Conservation (phyloP, 2,329 filamentous ascomycete genomes). For the Paecilomyces sp. region DNA sequence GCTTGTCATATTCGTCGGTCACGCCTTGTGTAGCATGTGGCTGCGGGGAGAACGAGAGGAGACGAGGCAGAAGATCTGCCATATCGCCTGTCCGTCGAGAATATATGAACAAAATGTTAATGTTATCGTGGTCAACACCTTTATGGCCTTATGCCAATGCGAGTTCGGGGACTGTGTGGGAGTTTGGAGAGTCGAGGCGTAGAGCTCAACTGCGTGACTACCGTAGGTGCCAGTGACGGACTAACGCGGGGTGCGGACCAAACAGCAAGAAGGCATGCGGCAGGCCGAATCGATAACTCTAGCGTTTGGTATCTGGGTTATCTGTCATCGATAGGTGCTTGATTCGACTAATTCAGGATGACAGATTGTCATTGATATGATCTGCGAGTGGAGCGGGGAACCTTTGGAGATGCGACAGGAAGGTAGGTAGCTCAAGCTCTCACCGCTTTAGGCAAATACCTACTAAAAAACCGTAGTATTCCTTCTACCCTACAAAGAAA, state of each 20-base stretch:
- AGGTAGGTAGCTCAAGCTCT: neutral
- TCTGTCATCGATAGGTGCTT: neutral
- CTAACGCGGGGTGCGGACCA: neutral
- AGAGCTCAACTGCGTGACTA: neutral
- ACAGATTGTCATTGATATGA: neutral
- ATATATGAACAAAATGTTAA: neutral
- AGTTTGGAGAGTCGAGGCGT: neutral
- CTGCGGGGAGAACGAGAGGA: conserved; percentile 34
- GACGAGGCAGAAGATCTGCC: conserved; percentile 24
- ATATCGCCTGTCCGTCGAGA: conserved; percentile 7
- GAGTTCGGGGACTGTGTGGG: neutral
- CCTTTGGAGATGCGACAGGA: neutral
- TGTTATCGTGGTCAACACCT: neutral
- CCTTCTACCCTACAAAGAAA: neutral
- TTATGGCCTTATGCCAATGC: neutral
- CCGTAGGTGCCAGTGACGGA: neutral
- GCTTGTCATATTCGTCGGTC: conserved; percentile 38
- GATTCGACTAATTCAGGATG: neutral
- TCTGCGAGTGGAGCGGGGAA: neutral
- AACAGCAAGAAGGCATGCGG: neutral
- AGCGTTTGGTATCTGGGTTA: neutral
- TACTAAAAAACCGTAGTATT: neutral
- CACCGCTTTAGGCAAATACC: neutral
- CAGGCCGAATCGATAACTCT: neutral
- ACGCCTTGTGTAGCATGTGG: conserved; percentile 23